phyloP scores from a whole-genome alignment of 352 stramenopile genomes.

The Aphanomyces stellatus region DNA sequence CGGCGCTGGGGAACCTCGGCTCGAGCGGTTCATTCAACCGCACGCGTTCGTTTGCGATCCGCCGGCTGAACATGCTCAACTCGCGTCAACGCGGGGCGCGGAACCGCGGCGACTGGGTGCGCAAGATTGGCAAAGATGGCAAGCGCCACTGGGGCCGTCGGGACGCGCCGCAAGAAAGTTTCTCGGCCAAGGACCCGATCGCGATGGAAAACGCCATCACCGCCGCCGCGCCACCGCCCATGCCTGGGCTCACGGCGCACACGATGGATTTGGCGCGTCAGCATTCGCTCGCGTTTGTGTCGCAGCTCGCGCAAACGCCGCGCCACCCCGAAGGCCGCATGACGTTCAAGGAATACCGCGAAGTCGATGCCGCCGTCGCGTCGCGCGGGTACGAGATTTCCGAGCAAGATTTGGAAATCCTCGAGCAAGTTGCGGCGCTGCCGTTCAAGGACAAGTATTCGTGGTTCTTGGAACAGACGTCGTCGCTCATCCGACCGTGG shows the following conservation, averaged over 20 bases:
- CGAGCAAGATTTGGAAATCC: constrained; percentile 77
- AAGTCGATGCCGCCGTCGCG: constrained; percentile 76
- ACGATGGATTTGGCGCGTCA: constrained; percentile 71
- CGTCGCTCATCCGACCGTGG: constrained; percentile 76
- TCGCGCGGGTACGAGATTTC: constrained; percentile 83
- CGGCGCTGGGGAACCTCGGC: constrained; percentile 15
- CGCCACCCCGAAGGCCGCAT: constrained; percentile 74
- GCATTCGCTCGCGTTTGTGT: constrained; percentile 78
- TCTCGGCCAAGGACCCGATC: constrained; percentile 1
- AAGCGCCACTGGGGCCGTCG: constrained; percentile 79
- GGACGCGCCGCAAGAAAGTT: constrained; percentile 24
- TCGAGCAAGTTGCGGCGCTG: constrained; percentile 74
- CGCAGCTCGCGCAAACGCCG: constrained; percentile 71
- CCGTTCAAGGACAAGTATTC: constrained; percentile 84
- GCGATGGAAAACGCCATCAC: not conserved
- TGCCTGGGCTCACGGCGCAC: constrained; percentile 10
- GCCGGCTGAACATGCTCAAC: constrained; percentile 83
- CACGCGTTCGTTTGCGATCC: constrained; percentile 77
- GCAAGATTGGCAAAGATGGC: constrained; percentile 68
- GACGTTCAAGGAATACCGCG: constrained; percentile 83
- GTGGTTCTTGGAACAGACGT: constrained; percentile 79
- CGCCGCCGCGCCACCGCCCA: not conserved
- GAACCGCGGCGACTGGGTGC: constrained; percentile 78
- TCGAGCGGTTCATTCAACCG: constrained; percentile 72
- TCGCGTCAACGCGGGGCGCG: constrained; percentile 64